These are phyloP conservation scores for Botrytis galanthina DNA, from an alignment of 2,329 filamentous ascomycete species.

Conservation along the genomic window DNA sequence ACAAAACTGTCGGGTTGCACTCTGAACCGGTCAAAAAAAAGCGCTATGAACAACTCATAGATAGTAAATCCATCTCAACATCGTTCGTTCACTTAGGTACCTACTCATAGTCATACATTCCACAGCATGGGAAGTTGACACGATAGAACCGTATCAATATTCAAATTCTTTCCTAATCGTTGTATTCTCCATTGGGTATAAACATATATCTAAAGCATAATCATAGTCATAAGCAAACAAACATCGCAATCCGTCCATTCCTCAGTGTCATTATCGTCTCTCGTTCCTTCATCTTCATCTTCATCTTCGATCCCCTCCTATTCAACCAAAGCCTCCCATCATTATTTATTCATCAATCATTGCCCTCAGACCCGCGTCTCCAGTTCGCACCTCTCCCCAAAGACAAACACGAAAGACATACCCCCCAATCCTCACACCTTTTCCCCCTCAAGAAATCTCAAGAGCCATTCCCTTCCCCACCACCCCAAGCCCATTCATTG, in stretches of 20 bases:
- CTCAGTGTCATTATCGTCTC: background rate
- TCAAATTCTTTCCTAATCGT: background rate
- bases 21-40: background rate
- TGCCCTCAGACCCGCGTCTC: too few relatives aligned
- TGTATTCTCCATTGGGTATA: conserved; percentile 15
- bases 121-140: too few relatives aligned
- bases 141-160: background rate
- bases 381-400: background rate
- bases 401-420: background rate
- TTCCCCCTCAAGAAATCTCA: background rate
- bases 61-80: background rate
- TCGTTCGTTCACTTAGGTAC: too few relatives aligned
- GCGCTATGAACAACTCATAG: background rate
- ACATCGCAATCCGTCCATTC: background rate
- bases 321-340: background rate
- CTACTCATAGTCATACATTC: too few relatives aligned
- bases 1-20: background rate
- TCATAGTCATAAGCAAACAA: background rate
- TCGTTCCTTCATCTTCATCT: background rate
- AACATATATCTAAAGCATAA: conserved; percentile 10
- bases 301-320: background rate
- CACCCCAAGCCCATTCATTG: background rate
- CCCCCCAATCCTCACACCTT: background rate
- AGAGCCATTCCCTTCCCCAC: conserved; percentile 1
- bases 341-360: background rate